These are phyloP conservation scores for Fusarium mangiferae DNA, from an alignment of 2,329 filamentous ascomycete genomes.

Conservation along the genomic window DNA sequence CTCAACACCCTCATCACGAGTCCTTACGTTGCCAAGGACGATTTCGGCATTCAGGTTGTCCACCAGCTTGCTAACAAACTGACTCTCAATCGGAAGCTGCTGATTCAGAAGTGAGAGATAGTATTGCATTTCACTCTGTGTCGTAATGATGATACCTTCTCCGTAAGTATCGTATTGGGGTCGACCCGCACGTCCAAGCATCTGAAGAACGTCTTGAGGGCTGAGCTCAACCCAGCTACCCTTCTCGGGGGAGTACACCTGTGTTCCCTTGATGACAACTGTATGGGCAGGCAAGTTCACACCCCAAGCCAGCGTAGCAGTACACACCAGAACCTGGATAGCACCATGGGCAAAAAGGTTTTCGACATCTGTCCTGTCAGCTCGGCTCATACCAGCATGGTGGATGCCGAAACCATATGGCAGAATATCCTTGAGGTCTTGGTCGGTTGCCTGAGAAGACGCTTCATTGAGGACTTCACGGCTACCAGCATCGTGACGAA, in stretches of 20 bases:
- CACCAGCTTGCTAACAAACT: constrained; percentile 90
- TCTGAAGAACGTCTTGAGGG: constrained; percentile 96
- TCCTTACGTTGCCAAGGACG: constrained; percentile 92
- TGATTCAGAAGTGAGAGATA: constrained; percentile 97
- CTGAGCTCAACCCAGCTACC: constrained; percentile 98
- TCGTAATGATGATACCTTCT: constrained; percentile 98
- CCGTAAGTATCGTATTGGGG: constrained; percentile 98
- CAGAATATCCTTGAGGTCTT: constrained; percentile 90
- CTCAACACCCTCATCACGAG: constrained; percentile 94
- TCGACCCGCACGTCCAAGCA: constrained; percentile 96
- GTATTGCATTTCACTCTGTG: constrained; percentile 94
- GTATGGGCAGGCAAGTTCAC: constrained; percentile 98
- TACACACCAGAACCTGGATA: constrained; percentile 95
- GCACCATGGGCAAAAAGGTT: constrained; percentile 92
- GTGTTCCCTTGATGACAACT: constrained; percentile 98
- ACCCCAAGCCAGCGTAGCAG: constrained; percentile 98
- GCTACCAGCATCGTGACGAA: constrained; percentile 91
- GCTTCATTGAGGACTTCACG: constrained; percentile 89
- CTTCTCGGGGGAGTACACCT: constrained; percentile 98
- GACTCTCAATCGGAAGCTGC: constrained; percentile 96
- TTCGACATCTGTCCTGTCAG: constrained; percentile 95
- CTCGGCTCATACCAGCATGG: constrained; percentile 95
- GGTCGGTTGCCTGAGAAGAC: constrained; percentile 82
- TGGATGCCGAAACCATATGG: constrained; percentile 98
- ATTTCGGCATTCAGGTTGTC: constrained; percentile 98